phyloP scores from a whole-genome alignment of 2,329 filamentous ascomycete species.

The Fusarium secorum region DNA sequence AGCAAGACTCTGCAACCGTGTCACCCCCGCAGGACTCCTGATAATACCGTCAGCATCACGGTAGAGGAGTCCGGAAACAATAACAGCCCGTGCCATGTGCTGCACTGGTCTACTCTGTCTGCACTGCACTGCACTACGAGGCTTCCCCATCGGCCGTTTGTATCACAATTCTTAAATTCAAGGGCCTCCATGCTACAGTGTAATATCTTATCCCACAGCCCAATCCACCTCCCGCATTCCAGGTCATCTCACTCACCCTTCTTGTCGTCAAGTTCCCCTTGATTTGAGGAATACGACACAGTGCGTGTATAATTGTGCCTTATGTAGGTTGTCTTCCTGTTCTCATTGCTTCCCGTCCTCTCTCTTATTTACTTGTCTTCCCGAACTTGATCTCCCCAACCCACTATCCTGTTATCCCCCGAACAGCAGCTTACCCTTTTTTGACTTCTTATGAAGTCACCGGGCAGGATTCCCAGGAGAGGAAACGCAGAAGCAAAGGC shows the following conservation, averaged over 20 bases:
- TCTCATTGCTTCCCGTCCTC: constrained; percentile 13
- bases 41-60: constrained; percentile 21
- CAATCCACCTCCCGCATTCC: constrained; percentile 29
- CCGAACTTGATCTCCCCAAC: constrained; percentile 28
- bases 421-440: constrained; percentile 15
- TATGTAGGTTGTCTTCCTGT: neutral
- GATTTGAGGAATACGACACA: constrained; percentile 21
- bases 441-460: constrained; percentile 23
- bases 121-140: constrained; percentile 1
- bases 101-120: neutral
- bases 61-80: constrained; percentile 1
- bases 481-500: constrained; percentile 18
- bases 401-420: constrained; percentile 15
- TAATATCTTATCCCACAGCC: constrained; percentile 24
- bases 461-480: constrained; percentile 23
- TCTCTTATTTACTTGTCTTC: neutral
- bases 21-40: constrained; percentile 15
- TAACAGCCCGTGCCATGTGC: neutral
- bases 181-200: constrained; percentile 23
- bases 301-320: constrained; percentile 23
- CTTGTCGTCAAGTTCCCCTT: constrained; percentile 12
- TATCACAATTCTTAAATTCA: constrained; percentile 18
- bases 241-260: constrained; percentile 29
- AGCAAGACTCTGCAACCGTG: constrained; percentile 10
- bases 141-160: constrained; percentile 3